Conservation (phyloP, 2,329 filamentous ascomycete species). For the Knufia petricola region DNA sequence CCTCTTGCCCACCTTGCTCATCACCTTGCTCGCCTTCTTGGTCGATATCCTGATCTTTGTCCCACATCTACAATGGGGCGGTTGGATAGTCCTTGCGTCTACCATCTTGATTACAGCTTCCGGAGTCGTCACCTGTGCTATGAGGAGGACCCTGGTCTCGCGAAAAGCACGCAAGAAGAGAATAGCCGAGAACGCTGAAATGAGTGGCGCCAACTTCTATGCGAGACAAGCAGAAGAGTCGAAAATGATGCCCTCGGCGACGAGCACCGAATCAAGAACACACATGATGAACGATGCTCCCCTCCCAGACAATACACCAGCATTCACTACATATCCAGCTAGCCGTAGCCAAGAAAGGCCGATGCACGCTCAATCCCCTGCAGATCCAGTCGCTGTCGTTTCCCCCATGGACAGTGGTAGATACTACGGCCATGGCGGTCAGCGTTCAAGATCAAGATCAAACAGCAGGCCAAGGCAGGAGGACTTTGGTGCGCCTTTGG, state of each 20-base stretch:
- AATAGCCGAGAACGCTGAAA: constrained; percentile 88
- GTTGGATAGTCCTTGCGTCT: constrained; percentile 82
- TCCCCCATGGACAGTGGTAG: constrained; percentile 18
- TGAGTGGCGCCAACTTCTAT: constrained; percentile 92
- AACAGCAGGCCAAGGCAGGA: constrained; percentile 25
- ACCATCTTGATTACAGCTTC: constrained; percentile 76
- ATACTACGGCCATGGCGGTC: constrained; percentile 23
- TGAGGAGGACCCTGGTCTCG: constrained; percentile 84
- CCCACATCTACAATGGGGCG: constrained; percentile 86
- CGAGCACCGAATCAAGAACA: constrained; percentile 33
- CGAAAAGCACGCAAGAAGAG: constrained; percentile 87
- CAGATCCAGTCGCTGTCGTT: neutral
- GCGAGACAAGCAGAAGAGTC: constrained; percentile 44
- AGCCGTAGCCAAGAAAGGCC: constrained; percentile 16
- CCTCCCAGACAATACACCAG: constrained; percentile 39
- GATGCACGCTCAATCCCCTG: neutral
- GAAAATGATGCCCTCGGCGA: constrained; percentile 16
- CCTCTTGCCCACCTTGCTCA: constrained; percentile 71
- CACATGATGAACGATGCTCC: constrained; percentile 49
- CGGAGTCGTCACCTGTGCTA: constrained; percentile 81
- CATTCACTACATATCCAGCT: constrained; percentile 36
- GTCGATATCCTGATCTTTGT: constrained; percentile 92
- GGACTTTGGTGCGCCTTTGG: neutral
- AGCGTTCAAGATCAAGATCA: constrained; percentile 24
- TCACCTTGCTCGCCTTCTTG: constrained; percentile 77